Evolutionary conservation across 202 grass and related monocot species (phyloP), one percentile per base, ranked within the genome.

Genomic region (Panicum hallii): DNA sequence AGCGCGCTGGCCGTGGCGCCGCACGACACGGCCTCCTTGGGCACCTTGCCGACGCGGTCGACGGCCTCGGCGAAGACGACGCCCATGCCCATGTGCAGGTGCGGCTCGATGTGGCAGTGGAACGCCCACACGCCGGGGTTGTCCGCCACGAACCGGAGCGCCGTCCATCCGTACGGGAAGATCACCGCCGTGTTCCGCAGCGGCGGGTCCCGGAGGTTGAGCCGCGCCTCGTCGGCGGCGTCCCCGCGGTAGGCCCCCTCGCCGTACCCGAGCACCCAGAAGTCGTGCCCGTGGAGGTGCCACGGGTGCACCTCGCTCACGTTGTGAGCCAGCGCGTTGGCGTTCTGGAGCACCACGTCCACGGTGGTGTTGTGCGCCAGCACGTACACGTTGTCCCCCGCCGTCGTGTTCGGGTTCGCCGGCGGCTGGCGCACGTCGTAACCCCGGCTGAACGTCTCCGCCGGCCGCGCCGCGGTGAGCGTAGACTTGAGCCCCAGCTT

Each of bases 81-180:
- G 61, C 92, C 94, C 94, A 94, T 94, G 34, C 94, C 92, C 92
- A 94, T 92, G 48, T 97, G 90, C 19, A 97, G 79, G 86, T 97
- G 94, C 50, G 92, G 94, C 65, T 97, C 94, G 81, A 92, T 97
- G 53, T 94, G 92, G 86, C 92, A 97, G 80, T 97, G 92, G 82
- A 94, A 97, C 79, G 92, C 92, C 94, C 94, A 92, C 22, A 92
- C 86, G 23, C 94, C 90, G 0, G 90, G 84, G 83, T 94, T 97
- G 72, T 94, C 82, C 20, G 92, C 92, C 8, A 91, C 64, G 49
- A 92, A 94, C 82, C 90, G 82, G 26, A 97, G 62, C 48, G 28
- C 74, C 10, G 90, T 97, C 86, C 92, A 97, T 22, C 92, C 94
- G 38, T 88, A 85, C 15, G 90, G 94, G 79, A 97, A 94, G 19